phyloP scores from a whole-genome alignment of 495 filamentous ascomycete species.

The Daldinia bambusicola region DNA sequence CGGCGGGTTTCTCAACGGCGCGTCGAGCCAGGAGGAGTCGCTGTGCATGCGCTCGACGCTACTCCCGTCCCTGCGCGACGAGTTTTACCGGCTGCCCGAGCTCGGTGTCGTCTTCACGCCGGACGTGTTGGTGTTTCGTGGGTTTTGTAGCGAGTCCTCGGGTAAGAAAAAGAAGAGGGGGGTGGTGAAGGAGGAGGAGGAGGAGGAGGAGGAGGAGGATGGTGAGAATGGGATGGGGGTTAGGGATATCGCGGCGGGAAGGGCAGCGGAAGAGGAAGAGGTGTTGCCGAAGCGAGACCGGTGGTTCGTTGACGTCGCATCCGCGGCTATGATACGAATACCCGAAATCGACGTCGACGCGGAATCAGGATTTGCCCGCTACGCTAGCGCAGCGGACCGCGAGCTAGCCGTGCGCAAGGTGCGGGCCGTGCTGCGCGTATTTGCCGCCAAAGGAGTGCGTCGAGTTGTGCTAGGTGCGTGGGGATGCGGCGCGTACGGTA shows the following conservation, averaged over 20 bases:
- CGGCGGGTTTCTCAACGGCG: slow-evolving; percentile 68
- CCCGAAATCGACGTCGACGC: slow-evolving; percentile 54
- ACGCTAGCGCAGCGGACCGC: slow-evolving; percentile 54
- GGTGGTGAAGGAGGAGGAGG: slow-evolving; percentile 46
- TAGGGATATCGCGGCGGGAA: background rate
- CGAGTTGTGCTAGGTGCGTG: slow-evolving; percentile 72
- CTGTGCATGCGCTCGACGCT: slow-evolving; percentile 73
- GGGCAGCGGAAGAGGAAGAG: slow-evolving; percentile 8
- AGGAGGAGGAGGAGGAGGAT: slow-evolving; percentile 8
- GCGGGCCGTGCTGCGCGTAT: slow-evolving; percentile 66
- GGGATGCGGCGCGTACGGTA: slow-evolving; percentile 74
- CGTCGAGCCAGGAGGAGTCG: slow-evolving; percentile 71
- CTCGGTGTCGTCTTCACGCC: slow-evolving; percentile 67
- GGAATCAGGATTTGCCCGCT: slow-evolving; percentile 41
- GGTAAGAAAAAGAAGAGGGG: slow-evolving; percentile 12
- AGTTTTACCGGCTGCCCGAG: slow-evolving; percentile 66
- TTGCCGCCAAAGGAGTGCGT: slow-evolving; percentile 60
- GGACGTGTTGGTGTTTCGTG: slow-evolving; percentile 52
- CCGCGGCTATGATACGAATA: slow-evolving; percentile 63
- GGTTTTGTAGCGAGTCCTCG: background rate
- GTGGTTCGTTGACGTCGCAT: slow-evolving; percentile 67
- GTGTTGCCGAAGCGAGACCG: slow-evolving; percentile 48
- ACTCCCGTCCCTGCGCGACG: slow-evolving; percentile 60
- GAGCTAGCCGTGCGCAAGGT: slow-evolving; percentile 68
- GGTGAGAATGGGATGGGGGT: slow-evolving; percentile 2